Conservation (phyloP, 1,284 basidiomycete genomes). For the Fomitopsis betulina region DNA sequence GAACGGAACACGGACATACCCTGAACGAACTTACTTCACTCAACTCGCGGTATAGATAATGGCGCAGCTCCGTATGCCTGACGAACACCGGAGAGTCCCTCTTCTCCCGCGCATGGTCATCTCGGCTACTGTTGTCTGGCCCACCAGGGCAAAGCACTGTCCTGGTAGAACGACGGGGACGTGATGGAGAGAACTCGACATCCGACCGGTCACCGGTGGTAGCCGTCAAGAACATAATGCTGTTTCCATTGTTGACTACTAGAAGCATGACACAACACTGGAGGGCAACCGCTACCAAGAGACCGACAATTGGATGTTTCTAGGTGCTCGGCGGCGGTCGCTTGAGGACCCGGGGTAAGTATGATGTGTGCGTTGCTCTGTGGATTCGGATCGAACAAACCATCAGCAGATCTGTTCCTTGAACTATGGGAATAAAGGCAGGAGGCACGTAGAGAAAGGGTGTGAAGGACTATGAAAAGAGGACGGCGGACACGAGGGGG, state of each 20-base stretch:
- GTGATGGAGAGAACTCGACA: too few relatives aligned
- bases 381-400: too few relatives aligned
- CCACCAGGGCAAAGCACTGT: background rate
- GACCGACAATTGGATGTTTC: background rate
- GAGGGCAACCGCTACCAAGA: background rate
- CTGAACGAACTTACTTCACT: background rate
- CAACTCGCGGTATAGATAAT: background rate
- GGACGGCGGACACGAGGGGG: conserved; percentile 8
- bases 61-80: background rate
- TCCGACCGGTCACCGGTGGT: too few relatives aligned
- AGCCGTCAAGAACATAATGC: too few relatives aligned
- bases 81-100: background rate
- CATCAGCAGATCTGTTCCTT: too few relatives aligned
- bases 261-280: background rate
- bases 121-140: background rate
- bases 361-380: too few relatives aligned
- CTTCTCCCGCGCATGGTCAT: background rate
- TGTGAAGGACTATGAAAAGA: background rate
- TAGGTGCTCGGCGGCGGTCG: background rate
- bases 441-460: background rate
- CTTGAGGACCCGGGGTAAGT: background rate
- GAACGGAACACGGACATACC: background rate
- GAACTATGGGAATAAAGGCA: background rate
- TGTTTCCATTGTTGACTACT: too few relatives aligned
- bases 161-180: background rate